These are phyloP conservation scores for Monosporascus sp. DNA, from an alignment of 2,329 filamentous ascomycete genomes.

Conservation along the genomic window DNA sequence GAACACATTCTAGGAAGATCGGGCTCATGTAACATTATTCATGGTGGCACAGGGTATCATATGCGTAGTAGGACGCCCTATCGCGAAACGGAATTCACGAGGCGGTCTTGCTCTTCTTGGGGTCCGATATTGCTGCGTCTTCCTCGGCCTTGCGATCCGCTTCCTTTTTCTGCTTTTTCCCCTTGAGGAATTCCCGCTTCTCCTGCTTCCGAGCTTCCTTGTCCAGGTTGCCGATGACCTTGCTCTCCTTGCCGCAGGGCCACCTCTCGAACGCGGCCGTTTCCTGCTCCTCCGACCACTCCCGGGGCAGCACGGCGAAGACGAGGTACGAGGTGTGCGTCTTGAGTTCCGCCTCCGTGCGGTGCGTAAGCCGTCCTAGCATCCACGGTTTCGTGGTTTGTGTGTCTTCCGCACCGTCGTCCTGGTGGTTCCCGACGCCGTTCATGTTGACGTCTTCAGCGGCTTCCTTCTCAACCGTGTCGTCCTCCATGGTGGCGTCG, in stretches of 20 bases:
- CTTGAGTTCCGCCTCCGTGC: constrained; percentile 83
- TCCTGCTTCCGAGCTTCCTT: constrained; percentile 51
- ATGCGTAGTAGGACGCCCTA: neutral
- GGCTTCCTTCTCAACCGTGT: constrained; percentile 22
- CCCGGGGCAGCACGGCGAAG: constrained; percentile 82
- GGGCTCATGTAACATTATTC: neutral
- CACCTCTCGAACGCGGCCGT: constrained; percentile 58
- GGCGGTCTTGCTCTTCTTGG: constrained; percentile 17
- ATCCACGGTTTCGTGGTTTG: constrained; percentile 55
- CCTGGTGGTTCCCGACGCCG: constrained; percentile 18
- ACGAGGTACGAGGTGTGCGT: constrained; percentile 96
- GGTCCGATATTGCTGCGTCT: constrained; percentile 10
- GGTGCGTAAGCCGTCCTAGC: constrained; percentile 72
- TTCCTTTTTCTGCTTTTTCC: constrained; percentile 39
- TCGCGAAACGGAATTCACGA: constrained; percentile 2
- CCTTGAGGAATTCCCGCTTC: constrained; percentile 47
- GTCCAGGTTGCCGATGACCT: constrained; percentile 48
- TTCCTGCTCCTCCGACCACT: constrained; percentile 83
- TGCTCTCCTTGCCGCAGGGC: constrained; percentile 52
- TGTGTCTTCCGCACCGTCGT: constrained; percentile 15
- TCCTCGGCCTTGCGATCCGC: constrained; percentile 11
- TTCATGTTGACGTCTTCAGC: constrained; percentile 26
- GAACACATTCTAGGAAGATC: neutral
- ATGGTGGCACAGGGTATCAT: constrained; percentile 10
- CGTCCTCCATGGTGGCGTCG: constrained; percentile 17